phyloP scores from a whole-genome alignment of 371 early-diverging fungal genomes.

The Apophysomyces ossiformis region DNA sequence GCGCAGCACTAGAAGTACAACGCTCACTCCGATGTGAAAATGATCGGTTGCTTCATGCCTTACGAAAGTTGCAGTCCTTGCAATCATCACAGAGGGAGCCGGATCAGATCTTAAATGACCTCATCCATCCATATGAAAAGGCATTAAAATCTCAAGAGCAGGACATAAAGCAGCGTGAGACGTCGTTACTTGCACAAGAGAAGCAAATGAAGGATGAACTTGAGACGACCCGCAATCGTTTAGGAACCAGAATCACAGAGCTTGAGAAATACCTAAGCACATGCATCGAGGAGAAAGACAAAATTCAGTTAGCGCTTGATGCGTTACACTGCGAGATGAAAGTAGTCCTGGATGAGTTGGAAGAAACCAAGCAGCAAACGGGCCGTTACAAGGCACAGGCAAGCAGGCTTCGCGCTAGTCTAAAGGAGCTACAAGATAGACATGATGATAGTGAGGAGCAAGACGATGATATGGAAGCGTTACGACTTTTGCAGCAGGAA shows the following conservation, averaged over 20 bases:
- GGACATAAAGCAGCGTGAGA: neutral
- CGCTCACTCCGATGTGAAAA: neutral
- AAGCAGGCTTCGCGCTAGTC: conserved; percentile 12
- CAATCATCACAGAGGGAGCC: neutral
- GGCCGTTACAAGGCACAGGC: conserved; percentile 16
- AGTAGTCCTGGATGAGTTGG: conserved; percentile 1
- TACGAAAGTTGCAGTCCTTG: neutral
- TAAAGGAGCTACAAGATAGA: conserved; percentile 16
- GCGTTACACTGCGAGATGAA: neutral
- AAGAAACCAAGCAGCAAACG: conserved; percentile 8
- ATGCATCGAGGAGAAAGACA: neutral
- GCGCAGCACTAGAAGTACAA: neutral
- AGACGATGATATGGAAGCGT: conserved; percentile 21
- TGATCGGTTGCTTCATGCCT: neutral
- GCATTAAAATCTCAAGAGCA: neutral
- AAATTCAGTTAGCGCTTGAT: neutral
- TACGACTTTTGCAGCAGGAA: conserved; percentile 21
- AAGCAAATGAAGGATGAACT: neutral
- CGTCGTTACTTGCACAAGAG: neutral
- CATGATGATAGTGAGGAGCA: neutral
- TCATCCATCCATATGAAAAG: neutral
- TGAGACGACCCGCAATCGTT: too few relatives aligned
- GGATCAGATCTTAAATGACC: neutral
- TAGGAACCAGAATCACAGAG: neutral
- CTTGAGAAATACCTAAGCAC: neutral